Evolutionary conservation across 208 protist genomes (phyloP).

Genomic region (Leptomonas pyrrhocoris): DNA sequence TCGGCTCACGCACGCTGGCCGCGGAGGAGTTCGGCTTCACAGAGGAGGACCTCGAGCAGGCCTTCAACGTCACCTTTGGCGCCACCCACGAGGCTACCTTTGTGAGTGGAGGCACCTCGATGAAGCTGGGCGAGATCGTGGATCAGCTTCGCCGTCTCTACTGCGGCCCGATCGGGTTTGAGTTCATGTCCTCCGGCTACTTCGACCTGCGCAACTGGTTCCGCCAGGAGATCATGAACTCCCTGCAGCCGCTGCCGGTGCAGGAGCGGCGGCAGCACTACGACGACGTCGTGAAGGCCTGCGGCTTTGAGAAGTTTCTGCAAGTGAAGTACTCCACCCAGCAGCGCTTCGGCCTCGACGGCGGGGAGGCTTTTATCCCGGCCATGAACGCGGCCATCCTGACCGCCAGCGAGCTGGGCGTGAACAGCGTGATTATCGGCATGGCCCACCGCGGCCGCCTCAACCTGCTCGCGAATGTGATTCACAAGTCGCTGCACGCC

Average conservation of each 20-base stretch:
- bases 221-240: constrained; percentile 87
- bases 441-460: constrained; percentile 98
- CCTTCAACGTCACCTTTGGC: constrained; percentile 85
- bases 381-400: constrained; percentile 94
- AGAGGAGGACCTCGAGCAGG: constrained; percentile 67
- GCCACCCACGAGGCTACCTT: constrained; percentile 77
- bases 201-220: constrained; percentile 96
- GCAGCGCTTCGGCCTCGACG: constrained; percentile 98
- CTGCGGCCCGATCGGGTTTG: constrained; percentile 92
- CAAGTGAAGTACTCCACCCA: constrained; percentile 93
- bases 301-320: constrained; percentile 94
- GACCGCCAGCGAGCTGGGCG: constrained; percentile 78
- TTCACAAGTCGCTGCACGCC: constrained; percentile 90
- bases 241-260: constrained; percentile 47
- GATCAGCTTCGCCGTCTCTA: constrained; percentile 83
- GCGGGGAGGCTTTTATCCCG: constrained; percentile 96
- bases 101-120: constrained; percentile 66
- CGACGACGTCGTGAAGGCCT: constrained; percentile 88
- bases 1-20: constrained; percentile 50
- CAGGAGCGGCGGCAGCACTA: constrained; percentile 75
- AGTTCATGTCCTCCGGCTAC: constrained; percentile 97
- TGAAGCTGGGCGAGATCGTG: constrained; percentile 83
- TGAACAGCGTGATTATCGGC: constrained; percentile 94
- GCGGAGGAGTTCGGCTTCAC: constrained; percentile 83
- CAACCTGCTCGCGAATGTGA: constrained; percentile 97